Base-by-base conservation (phyloP, 2,329 filamentous ascomycete species). In the Cercospora canescens region DNA sequence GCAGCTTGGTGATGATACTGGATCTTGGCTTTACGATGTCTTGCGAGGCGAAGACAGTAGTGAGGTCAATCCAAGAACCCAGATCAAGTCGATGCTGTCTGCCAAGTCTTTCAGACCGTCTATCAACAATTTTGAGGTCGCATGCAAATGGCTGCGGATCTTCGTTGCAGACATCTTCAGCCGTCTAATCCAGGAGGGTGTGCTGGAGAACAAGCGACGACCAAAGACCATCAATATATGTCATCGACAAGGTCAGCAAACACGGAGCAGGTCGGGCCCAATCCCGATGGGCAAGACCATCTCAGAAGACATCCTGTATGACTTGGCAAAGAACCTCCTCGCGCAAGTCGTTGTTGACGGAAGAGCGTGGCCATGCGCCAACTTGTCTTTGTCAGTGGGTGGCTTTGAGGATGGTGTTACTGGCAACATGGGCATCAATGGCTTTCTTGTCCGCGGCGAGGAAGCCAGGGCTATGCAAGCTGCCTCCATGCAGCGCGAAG, bases 11-110 rank as follows among this genome's bases (percentile, higher is more conserved):
- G 91, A 94, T 60, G 93, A 96, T 52, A 95, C 91, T 0, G 94
- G 92, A 1, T 83, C 85, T 3, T 97, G 94, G 93, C 83, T 98
- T 11, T 90, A 96, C 79, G 88, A 90, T 62, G 91, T 90, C 11
- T 90, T 98, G 61, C 88, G 95, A 11, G 95, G 95, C 1, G 88
- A 94, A 67, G 95, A 99, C 77, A 82, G 84, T 58, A 95, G 91
- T 73, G 94, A 97, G 78, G 93, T 99, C 70, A 97, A 93, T 74
- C 87, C 93, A 30, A 86, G 94, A 60, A 97, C 93, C 1, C 92
- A 95, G 74, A 97, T 97, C 81, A 97, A 98, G 78, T 95, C 91
- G 16, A 98, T 99, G 94, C 84, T 98, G 14, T 97, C 93, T 1
- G 94, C 95, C 21, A 99, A 99, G 77, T 96, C 93, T 0, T 99